These are phyloP conservation scores for Carex arenaria DNA, from an alignment of 202 grass and related monocot species.

Conservation along the genomic window DNA sequence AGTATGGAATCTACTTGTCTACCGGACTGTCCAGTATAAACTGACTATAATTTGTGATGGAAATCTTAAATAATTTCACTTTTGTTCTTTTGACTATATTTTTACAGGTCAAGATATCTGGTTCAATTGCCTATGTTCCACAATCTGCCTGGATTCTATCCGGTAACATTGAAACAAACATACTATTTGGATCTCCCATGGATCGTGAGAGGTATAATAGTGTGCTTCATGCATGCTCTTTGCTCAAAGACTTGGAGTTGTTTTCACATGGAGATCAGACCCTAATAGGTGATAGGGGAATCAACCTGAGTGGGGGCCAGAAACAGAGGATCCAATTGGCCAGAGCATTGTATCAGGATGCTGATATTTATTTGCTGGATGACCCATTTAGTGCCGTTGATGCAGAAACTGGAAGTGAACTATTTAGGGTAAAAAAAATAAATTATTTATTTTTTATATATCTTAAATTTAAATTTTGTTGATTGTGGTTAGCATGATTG, in stretches of 20 bases:
- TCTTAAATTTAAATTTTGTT: constrained; percentile 13
- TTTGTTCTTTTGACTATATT: constrained; percentile 24
- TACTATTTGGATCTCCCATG: constrained; percentile 85
- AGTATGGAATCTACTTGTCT: neutral
- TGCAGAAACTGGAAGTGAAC: constrained; percentile 93
- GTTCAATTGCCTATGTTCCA: constrained; percentile 83
- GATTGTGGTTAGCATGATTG: constrained; percentile 3
- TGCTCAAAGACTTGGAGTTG: constrained; percentile 93
- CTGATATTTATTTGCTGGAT: constrained; percentile 98
- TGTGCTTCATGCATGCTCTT: constrained; percentile 80
- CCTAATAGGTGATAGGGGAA: constrained; percentile 93
- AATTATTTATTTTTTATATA: constrained; percentile 16
- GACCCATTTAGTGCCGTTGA: constrained; percentile 99
- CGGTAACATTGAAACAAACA: constrained; percentile 94
- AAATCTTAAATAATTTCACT: constrained; percentile 16
- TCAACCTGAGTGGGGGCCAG: constrained; percentile 98
- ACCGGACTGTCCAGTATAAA: neutral
- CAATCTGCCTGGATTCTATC: constrained; percentile 99
- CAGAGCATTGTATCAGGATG: constrained; percentile 92
- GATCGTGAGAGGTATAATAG: constrained; percentile 78
- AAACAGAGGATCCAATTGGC: constrained; percentile 98
- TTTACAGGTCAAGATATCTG: constrained; percentile 84
- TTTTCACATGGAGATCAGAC: constrained; percentile 93
- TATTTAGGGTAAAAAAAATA: constrained; percentile 61
- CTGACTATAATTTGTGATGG: constrained; percentile 1